A percentile compares a stretch with the other conserved stretches of the same genome.
Conservation (phyloP, 2,329 filamentous ascomycete species). For the Trichoderma koningii region DNA sequence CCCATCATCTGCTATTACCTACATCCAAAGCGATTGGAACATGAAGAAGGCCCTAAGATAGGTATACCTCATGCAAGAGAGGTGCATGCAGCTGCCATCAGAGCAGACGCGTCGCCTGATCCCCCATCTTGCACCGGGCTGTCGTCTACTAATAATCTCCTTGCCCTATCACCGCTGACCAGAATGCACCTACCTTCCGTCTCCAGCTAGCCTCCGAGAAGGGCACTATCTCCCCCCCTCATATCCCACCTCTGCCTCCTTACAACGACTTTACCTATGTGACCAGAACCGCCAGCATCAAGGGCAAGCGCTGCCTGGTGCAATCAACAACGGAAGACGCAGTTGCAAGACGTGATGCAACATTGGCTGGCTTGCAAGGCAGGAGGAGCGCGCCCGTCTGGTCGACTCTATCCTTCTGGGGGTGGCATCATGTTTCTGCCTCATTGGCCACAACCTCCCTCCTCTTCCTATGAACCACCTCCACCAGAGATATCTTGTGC, state of each 20-base stretch:
- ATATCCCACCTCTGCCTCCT: no score
- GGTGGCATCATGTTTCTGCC: neutral
- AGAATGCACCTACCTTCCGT: slow-evolving; percentile 7
- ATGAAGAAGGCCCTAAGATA: neutral
- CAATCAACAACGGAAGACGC: neutral
- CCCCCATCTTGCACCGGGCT: neutral
- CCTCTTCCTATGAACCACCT: slow-evolving; percentile 11
- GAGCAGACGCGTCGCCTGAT: neutral
- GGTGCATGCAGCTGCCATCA: no score
- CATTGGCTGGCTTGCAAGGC: neutral
- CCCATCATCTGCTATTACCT: no score
- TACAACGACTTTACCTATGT: no score
- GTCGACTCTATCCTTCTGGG: neutral
- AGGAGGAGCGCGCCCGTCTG: slow-evolving; percentile 4
- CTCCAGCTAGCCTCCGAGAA: slow-evolving; percentile 3
- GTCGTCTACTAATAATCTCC: no score
- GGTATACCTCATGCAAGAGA: no score
- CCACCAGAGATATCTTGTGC: slow-evolving; percentile 11
- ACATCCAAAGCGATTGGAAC: neutral
- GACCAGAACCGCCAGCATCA: neutral
- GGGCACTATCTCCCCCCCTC: neutral
- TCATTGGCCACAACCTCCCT: slow-evolving; percentile 2
- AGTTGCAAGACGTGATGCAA: slow-evolving; percentile 2
- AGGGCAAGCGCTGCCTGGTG: neutral
- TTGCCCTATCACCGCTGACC: no score